Evolutionary conservation across 164 flowering plant species (phyloP).

Genomic region (Brasenia schreberi): DNA sequence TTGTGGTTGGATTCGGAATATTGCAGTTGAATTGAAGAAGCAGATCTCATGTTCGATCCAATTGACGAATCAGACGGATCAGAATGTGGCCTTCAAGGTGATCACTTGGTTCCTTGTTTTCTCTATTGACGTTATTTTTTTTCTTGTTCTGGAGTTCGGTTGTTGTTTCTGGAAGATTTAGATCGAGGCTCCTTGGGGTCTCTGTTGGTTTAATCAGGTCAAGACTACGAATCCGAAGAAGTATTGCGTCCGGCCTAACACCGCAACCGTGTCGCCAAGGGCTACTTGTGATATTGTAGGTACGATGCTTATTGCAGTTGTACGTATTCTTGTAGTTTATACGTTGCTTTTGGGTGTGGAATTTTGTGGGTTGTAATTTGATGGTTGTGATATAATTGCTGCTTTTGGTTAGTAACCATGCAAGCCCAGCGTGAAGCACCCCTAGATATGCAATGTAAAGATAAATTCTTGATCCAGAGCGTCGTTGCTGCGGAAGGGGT

Average conservation of each 20-base stretch:
- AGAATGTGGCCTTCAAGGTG: conserved; percentile 38
- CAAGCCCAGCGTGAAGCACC: conserved; percentile 67
- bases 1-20: background rate
- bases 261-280: conserved; percentile 45
- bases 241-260: conserved; percentile 71
- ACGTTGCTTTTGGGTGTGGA: background rate
- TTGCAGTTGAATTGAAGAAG: conserved; percentile 38
- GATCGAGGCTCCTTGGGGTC: background rate
- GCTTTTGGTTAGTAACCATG: conserved; percentile 44
- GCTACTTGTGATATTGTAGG: conserved; percentile 35
- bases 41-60: conserved; percentile 30
- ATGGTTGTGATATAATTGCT: background rate
- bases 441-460: conserved; percentile 66
- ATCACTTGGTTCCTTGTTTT: background rate
- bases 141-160: background rate
- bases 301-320: background rate
- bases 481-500: conserved; percentile 38
- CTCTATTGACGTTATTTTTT: background rate
- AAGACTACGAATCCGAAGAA: conserved; percentile 77
- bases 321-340: background rate
- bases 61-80: conserved; percentile 24
- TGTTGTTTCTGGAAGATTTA: background rate
- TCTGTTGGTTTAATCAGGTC: conserved; percentile 20
- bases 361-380: background rate
- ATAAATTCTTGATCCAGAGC: conserved; percentile 76